phyloP scores from a whole-genome alignment of 1,284 basidiomycete species.

The Trametes hirsuta region DNA sequence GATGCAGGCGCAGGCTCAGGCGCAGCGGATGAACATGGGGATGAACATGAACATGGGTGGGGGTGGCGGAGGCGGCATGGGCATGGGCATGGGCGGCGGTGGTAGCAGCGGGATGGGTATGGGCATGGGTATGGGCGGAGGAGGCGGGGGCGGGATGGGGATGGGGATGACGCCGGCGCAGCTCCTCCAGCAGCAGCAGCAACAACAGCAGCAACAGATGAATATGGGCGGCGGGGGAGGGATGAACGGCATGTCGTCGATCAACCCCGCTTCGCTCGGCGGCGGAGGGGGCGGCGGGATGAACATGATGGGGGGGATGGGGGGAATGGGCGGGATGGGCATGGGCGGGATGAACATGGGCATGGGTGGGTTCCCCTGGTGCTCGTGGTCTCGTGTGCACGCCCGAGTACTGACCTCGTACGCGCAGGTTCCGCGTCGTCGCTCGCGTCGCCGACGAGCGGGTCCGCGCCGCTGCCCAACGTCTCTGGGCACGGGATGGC shows the following conservation, averaged over 20 bases:
- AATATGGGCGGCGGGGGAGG: constrained; percentile 13
- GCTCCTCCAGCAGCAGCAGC: constrained; percentile 6
- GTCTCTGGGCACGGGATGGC: constrained; percentile 20
- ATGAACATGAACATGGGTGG: constrained; percentile 6
- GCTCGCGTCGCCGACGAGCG: constrained; percentile 20
- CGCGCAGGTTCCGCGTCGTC: constrained; percentile 10
- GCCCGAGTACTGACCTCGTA: not conserved
- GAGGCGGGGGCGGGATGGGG: constrained; percentile 18
- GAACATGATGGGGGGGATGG: constrained; percentile 19
- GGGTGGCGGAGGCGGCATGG: constrained; percentile 3
- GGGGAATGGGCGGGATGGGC: constrained; percentile 20
- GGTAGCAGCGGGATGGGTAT: constrained; percentile 5
- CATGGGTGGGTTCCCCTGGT: constrained; percentile 21
- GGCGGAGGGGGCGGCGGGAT: constrained; percentile 6
- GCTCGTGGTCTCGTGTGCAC: not conserved
- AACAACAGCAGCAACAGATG: constrained; percentile 15
- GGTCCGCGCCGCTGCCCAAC: constrained; percentile 19
- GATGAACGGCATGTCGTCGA: constrained; percentile 21
- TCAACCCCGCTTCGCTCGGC: not conserved
- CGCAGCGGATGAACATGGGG: constrained; percentile 20
- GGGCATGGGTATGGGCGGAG: constrained; percentile 12
- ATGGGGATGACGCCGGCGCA: constrained; percentile 4
- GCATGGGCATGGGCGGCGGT: constrained; percentile 21
- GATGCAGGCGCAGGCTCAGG: constrained; percentile 23
- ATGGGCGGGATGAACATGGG: constrained; percentile 23